These are phyloP conservation scores for Cicer chorassanicum DNA, from an alignment of 306 rosid genomes.

Conservation along the genomic window DNA sequence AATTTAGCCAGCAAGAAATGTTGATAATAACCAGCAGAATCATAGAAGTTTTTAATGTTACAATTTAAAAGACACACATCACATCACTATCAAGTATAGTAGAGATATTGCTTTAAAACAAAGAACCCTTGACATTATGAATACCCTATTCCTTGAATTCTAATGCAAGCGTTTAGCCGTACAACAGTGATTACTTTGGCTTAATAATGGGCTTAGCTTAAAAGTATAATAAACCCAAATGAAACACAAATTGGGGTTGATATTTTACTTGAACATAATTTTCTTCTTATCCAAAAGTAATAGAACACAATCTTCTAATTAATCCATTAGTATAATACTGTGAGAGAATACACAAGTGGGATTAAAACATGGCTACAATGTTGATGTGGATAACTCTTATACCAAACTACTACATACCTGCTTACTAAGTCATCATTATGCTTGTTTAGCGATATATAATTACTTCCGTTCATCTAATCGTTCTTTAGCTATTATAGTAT, in stretches of 20 bases:
- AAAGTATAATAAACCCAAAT: slow-evolving; percentile 51
- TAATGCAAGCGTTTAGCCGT: slow-evolving; percentile 68
- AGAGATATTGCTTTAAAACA: slow-evolving; percentile 59
- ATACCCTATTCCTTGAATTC: slow-evolving; percentile 63
- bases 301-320: too few species aligned
- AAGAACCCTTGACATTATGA: slow-evolving; percentile 54
- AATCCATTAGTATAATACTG: too few species aligned
- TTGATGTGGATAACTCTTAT: too few species aligned
- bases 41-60: slow-evolving; percentile 5
- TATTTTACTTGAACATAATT: neutral
- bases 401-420: slow-evolving; percentile 34
- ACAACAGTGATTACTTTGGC: slow-evolving; percentile 38
- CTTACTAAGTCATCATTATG: slow-evolving; percentile 7
- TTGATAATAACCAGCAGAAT: slow-evolving; percentile 8
- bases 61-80: slow-evolving; percentile 31
- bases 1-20: slow-evolving; percentile 30
- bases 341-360: neutral
- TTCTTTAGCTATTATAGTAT: too few species aligned
- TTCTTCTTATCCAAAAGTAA: slow-evolving; percentile 7
- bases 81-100: slow-evolving; percentile 50
- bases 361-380: slow-evolving; percentile 9
- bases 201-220: slow-evolving; percentile 49
- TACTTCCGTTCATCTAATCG: too few species aligned
- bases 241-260: slow-evolving; percentile 5
- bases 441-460: slow-evolving; percentile 32